phyloP scores from a whole-genome alignment of 1,284 basidiomycete species.

The Ustilago trichophora region DNA sequence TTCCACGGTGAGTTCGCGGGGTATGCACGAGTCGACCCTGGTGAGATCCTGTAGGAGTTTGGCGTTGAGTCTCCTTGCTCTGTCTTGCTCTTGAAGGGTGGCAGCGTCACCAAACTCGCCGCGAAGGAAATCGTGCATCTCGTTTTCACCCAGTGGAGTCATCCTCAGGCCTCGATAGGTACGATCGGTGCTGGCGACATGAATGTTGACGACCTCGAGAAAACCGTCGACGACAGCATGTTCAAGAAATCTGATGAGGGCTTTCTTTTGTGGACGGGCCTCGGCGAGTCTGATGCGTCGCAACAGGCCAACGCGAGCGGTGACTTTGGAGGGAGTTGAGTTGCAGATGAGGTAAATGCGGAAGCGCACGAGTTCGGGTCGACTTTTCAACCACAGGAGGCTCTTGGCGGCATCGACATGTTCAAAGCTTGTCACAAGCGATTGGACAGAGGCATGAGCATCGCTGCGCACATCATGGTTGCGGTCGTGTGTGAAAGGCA shows the following conservation, averaged over 20 bases:
- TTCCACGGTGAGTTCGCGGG: constrained; percentile 41
- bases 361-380: constrained; percentile 46
- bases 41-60: constrained; percentile 24
- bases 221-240: constrained; percentile 33
- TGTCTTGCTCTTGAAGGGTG: constrained; percentile 18
- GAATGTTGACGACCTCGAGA: constrained; percentile 38
- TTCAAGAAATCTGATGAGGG: constrained; percentile 24
- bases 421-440: constrained; percentile 26
- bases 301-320: constrained; percentile 14
- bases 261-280: background rate
- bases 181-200: constrained; percentile 6
- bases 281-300: constrained; percentile 21
- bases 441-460: background rate
- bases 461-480: background rate
- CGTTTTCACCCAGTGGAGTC: constrained; percentile 22
- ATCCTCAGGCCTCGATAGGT: constrained; percentile 31
- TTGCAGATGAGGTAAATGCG: constrained; percentile 40
- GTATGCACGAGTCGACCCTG: constrained; percentile 12
- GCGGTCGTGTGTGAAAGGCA: background rate
- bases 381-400: constrained; percentile 47
- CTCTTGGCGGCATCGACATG: constrained; percentile 27
- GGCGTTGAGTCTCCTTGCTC: constrained; percentile 10
- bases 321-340: constrained; percentile 26
- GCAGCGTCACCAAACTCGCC: constrained; percentile 19
- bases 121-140: constrained; percentile 30